These are phyloP conservation scores for Cunninghamia lanceolata DNA, from an alignment of 75 land plant species.

Conservation along the genomic window DNA sequence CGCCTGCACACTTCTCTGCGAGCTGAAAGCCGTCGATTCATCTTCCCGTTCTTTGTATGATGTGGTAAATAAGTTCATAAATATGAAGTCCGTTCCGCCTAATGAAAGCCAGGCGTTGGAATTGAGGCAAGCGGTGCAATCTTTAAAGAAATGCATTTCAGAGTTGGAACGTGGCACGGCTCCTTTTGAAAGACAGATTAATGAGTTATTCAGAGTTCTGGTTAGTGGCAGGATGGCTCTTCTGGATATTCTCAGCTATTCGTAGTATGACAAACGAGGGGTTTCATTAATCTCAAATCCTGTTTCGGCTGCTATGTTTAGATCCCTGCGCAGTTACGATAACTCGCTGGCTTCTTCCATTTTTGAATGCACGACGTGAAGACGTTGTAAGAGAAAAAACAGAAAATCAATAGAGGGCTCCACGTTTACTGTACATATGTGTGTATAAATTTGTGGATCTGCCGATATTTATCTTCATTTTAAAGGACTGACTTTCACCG, in stretches of 20 bases:
- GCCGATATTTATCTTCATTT: background rate
- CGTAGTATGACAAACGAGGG: background rate
- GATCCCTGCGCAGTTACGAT: background rate
- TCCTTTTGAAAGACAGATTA: constrained; percentile 24
- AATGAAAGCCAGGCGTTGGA: background rate
- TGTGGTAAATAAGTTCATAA: background rate
- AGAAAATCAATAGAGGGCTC: background rate
- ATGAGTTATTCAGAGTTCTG: constrained; percentile 23
- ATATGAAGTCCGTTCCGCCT: background rate
- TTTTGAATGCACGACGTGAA: background rate
- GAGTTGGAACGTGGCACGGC: constrained; percentile 18
- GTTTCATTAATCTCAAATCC: background rate
- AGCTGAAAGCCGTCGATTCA: constrained; percentile 20
- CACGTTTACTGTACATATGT: background rate
- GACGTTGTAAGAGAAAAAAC: background rate
- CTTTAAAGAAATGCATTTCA: background rate
- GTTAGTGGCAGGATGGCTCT: constrained; percentile 21
- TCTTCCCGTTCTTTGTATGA: constrained; percentile 16
- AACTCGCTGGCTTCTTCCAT: background rate
- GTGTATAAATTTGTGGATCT: background rate
- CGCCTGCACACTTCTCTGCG: constrained; percentile 7
- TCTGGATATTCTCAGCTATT: constrained; percentile 21
- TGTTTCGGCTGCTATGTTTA: background rate
- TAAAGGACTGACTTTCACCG: background rate
- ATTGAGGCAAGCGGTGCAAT: constrained; percentile 1